phyloP scores from a whole-genome alignment of 345 rosid genomes.

The Gossypium sturtianum region DNA sequence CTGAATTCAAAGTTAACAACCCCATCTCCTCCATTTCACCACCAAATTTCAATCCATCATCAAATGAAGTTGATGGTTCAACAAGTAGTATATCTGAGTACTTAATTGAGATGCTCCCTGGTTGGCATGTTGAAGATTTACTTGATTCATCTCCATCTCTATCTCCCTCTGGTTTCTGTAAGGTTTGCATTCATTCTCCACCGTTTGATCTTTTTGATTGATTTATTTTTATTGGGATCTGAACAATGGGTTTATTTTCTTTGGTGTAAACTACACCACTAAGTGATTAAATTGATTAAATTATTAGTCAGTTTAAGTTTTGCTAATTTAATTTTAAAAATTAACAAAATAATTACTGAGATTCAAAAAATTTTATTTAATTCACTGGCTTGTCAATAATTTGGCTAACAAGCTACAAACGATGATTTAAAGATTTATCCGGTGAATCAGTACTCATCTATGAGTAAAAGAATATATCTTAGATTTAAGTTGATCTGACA shows the following conservation, averaged over 20 bases:
- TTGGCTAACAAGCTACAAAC: too few species aligned
- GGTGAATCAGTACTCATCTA: rapidly evolving
- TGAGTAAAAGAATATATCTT: too few species aligned
- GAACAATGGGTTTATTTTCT: not conserved
- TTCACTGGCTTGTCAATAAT: rapidly evolving
- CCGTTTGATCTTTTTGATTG: not conserved
- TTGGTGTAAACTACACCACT: not conserved
- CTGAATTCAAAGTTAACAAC: conserved; percentile 33
- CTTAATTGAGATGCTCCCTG: conserved; percentile 76
- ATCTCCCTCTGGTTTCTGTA: conserved; percentile 54
- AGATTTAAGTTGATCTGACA: too few species aligned
- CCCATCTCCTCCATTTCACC: conserved; percentile 24
- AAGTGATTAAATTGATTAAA: too few species aligned
- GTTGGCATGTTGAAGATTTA: conserved; percentile 87
- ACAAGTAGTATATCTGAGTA: conserved; percentile 80
- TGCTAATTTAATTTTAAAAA: too few species aligned
- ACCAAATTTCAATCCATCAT: conserved; percentile 17
- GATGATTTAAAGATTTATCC: too few species aligned
- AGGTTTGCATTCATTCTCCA: conserved; percentile 43
- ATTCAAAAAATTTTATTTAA: rapidly evolving
- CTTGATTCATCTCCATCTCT: conserved; percentile 42
- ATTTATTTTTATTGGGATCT: conserved; percentile 11
- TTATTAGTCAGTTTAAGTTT: too few species aligned
- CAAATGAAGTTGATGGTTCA: conserved; percentile 24
- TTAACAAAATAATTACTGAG: too few species aligned